These are phyloP conservation scores for Talaromyces borbonicus DNA, from an alignment of 495 filamentous ascomycete species.

Conservation along the genomic window DNA sequence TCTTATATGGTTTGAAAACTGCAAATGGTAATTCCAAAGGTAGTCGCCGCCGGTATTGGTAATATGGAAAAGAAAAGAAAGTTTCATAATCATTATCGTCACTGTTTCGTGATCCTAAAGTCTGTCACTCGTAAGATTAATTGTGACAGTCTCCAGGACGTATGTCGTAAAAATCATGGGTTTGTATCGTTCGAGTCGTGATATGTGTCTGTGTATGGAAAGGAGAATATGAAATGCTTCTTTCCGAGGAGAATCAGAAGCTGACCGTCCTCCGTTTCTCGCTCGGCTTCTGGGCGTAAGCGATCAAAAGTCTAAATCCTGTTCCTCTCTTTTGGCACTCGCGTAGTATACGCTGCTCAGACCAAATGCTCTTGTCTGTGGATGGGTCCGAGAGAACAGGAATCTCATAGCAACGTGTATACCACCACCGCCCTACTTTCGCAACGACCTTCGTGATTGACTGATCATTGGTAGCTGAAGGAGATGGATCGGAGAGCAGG, in stretches of 20 bases:
- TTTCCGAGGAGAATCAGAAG: no score
- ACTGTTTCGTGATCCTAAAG: no score
- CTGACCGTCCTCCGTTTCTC: constrained; percentile 50
- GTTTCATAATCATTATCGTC: background rate
- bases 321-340: constrained; percentile 84
- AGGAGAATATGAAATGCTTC: no score
- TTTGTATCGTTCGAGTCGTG: background rate
- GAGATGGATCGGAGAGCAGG: constrained; percentile 52
- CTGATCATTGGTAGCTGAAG: constrained; percentile 53
- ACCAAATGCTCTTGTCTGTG: constrained; percentile 62
- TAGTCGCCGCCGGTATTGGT: background rate
- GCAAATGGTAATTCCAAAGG: background rate
- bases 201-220: background rate
- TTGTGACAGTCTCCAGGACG: background rate
- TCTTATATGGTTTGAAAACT: constrained; percentile 7
- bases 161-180: background rate
- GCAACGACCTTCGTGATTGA: constrained; percentile 86
- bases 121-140: background rate
- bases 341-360: constrained; percentile 59
- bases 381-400: constrained; percentile 44
- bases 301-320: constrained; percentile 82
- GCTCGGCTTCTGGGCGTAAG: constrained; percentile 76
- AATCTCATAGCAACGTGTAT: constrained; percentile 80
- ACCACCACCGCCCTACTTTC: constrained; percentile 94
- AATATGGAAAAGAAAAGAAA: background rate